Base-by-base conservation (phyloP, 768 basidiomycete species). In the Naganishia vaughanmartiniae region DNA sequence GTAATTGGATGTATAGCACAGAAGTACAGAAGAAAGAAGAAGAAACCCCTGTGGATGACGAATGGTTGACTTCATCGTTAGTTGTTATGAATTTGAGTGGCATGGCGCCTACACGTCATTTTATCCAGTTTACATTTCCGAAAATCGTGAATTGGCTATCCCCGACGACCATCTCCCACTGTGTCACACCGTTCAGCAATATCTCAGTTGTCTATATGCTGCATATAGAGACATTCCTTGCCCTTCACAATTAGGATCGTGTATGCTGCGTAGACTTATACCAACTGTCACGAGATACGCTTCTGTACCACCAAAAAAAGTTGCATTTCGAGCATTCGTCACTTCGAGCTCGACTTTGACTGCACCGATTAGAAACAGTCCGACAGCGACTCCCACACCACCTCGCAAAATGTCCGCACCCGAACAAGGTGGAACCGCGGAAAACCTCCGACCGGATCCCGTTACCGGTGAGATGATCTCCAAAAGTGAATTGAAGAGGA, bases 401-500 rank as follows among this genome's bases (percentile, higher is more conserved):
- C 39, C 24, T 63, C 60, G 68, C 74, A 79, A n/a, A 30, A 81
- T 81, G 80, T 81, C 80, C 24, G 78, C 79, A 31, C 78, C 77
- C 11, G 77, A 73, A 33, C 63, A 71, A 30, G 60, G 31, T 45
- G 60, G 57, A 21, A 31, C 54, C 4, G 74, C 73, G n/a, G 76
- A 74, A 30, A 78, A 76, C 70, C 74, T 82, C 21, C 82, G 81
- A 73, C 81, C 81, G 75, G 84, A 84, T 74, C 80, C 80, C 51
- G 87, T 93, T 73, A 96, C 95, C 0, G 94, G 93, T 42, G 94
- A 98, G 83, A 86, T 96, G 89, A 88, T 99, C 78, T 96, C 93
- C 83, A 99, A 99, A 87, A 97, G 94, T 77, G 94, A 96, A 82
- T 86, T 98, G 79, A 99, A 98, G 87, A 87, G 90, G 77, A 87